Evolutionary conservation across 129 eudicot species (phyloP).

Genomic region (Glebionis coronaria): DNA sequence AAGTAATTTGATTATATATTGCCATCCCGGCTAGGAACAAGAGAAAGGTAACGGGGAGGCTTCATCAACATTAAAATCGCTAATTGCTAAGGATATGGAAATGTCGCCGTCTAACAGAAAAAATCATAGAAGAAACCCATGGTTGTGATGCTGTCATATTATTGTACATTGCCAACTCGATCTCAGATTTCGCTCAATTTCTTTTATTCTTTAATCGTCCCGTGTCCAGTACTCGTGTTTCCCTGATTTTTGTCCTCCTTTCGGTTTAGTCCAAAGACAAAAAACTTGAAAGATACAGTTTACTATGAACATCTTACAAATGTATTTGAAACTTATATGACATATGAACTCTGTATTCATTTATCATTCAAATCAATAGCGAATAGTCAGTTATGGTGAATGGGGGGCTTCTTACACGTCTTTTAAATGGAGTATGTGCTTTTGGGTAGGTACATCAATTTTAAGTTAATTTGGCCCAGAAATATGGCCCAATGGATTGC

Average conservation of each 20-base stretch:
- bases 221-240: neutral
- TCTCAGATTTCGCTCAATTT: conserved; percentile 3
- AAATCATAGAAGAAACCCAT: conserved; percentile 28
- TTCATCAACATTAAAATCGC: conserved; percentile 40
- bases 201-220: conserved; percentile 22
- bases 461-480: no score
- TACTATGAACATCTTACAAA: neutral
- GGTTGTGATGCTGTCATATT: conserved; percentile 18
- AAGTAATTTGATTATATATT: conserved; percentile 7
- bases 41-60: conserved; percentile 29
- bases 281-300: conserved; percentile 7
- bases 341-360: neutral
- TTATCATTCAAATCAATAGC: no score
- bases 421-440: no score
- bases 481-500: no score
- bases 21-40: conserved; percentile 30
- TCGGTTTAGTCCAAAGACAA: neutral
- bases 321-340: neutral
- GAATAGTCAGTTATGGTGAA: no score
- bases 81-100: conserved; percentile 38
- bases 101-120: conserved; percentile 29
- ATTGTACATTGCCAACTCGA: conserved; percentile 7
- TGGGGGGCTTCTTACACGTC: no score
- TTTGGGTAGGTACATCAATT: no score
- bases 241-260: neutral